Base-by-base conservation (phyloP, 2,329 filamentous ascomycete species). In the Nemania bipapillata region DNA sequence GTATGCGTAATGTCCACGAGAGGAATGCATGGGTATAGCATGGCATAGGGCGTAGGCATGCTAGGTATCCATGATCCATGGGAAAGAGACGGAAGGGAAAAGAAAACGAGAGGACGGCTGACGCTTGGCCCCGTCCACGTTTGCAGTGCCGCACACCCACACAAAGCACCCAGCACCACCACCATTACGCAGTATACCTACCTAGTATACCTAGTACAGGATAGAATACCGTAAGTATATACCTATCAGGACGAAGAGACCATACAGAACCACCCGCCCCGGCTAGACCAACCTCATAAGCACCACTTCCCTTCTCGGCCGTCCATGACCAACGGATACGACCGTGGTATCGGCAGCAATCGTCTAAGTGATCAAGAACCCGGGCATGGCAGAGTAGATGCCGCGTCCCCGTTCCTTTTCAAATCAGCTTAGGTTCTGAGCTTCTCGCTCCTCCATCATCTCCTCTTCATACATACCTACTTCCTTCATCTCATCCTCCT, bases 321-420 rank as follows among this genome's bases (percentile, higher is more conserved):
- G 28, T 24, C 47, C 45, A 40, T 66, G 58, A 66, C 67, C 58
- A 66, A 63, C 54, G 40, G 42, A 69, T 66, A 66, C 67, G 17
- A 69, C 67, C 45, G 54, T 66, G 20, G 35, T 40, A 69, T 69
- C 63, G 49, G 63, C 63, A 62, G 58, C 49, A 30, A 62, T 66
- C 58, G 66, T 65, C n/a, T n/a, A n/a, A n/a, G 42, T 55, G 62
- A 54, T 45, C 32, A 57, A 37, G 30, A 17, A 54, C 30, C 54
- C 52, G 42, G 42, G 47, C 53, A 37, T 50, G 22, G 22, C 47
- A 50, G 22, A 20, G 17, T 24, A 50, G 56, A 35, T 28, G 20
- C 50, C 50, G 26, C 20, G 50, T n/a, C 30, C 30, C 32, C 30
- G 11, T 22, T 28, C 15, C 35, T 35, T 12, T 35, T 63, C 50